These are phyloP conservation scores for Talaromyces sp. DNA, from an alignment of 2,329 filamentous ascomycete genomes.

Conservation along the genomic window DNA sequence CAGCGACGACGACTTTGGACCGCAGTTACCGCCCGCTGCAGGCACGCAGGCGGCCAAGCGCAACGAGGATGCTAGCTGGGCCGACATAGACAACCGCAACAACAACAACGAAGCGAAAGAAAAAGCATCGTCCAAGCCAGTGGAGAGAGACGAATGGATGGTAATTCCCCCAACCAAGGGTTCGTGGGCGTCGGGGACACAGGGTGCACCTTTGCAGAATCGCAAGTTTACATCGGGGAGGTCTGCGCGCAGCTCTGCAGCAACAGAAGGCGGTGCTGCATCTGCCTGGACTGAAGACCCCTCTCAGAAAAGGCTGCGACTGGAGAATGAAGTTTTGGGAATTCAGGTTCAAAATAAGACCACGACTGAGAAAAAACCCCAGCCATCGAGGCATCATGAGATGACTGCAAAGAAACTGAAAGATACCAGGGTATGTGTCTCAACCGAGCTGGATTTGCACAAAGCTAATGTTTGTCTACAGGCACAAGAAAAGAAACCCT, in stretches of 20 bases:
- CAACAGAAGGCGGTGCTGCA: conserved; percentile 33
- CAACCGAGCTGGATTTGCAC: neutral
- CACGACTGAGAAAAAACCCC: conserved; percentile 11
- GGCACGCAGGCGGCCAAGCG: neutral
- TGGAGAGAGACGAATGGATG: conserved; percentile 78
- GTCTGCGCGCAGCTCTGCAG: conserved; percentile 42
- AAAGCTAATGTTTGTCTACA: conserved; percentile 19
- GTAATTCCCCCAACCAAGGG: conserved; percentile 57
- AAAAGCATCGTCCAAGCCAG: conserved; percentile 9
- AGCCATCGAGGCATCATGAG: conserved; percentile 29
- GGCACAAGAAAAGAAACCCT: conserved; percentile 54
- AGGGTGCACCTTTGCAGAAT: conserved; percentile 74
- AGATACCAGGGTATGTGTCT: conserved; percentile 41
- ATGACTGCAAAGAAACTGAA: conserved; percentile 51
- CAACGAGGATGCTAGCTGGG: neutral
- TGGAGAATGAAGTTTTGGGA: conserved; percentile 78
- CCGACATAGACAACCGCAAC: neutral
- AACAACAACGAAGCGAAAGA: neutral
- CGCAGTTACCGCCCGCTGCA: conserved; percentile 19
- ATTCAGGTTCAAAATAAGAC: conserved; percentile 39
- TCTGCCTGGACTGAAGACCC: conserved; percentile 87
- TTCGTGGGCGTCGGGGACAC: conserved; percentile 56
- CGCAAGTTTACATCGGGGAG: conserved; percentile 74
- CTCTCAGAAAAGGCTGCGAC: conserved; percentile 72
- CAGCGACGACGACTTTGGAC: conserved; percentile 36